phyloP scores from a whole-genome alignment of 164 flowering plant genomes.

The Kalanchoe fedtschenkoi region DNA sequence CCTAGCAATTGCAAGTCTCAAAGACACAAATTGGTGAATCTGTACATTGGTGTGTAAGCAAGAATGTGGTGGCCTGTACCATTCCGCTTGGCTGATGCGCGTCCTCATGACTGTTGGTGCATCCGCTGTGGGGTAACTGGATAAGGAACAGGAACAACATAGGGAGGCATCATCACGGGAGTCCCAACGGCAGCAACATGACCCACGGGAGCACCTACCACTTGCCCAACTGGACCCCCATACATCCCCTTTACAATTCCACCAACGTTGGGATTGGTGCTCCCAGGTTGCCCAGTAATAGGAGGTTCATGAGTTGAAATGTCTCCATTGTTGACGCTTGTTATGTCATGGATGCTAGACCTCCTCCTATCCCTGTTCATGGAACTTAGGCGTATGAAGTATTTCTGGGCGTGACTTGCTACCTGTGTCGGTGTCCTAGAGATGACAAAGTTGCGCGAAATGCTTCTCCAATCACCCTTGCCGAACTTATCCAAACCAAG shows the following conservation, averaged over 20 bases:
- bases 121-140: conserved; percentile 48
- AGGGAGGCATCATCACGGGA: conserved; percentile 37
- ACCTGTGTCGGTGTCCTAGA: conserved; percentile 77
- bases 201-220: conserved; percentile 30
- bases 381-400: conserved; percentile 63
- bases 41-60: conserved; percentile 19
- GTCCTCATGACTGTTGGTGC: conserved; percentile 32
- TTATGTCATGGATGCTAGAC: conserved; percentile 83
- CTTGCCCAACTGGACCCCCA: conserved; percentile 51
- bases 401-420: conserved; percentile 77
- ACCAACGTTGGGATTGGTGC: conserved; percentile 15
- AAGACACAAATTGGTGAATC: background rate
- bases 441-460: conserved; percentile 62
- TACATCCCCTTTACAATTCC: conserved; percentile 37
- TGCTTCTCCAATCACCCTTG: conserved; percentile 84
- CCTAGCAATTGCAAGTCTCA: background rate
- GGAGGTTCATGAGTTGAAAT: conserved; percentile 33
- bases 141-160: conserved; percentile 49
- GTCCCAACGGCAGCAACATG: conserved; percentile 20
- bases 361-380: conserved; percentile 73
- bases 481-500: conserved; percentile 75
- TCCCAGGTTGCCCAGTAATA: conserved; percentile 43
- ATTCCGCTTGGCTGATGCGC: background rate
- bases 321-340: conserved; percentile 41
- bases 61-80: background rate